Evolutionary conservation across 352 stramenopile species (phyloP).

Genomic region (Globisporangium splendens): DNA sequence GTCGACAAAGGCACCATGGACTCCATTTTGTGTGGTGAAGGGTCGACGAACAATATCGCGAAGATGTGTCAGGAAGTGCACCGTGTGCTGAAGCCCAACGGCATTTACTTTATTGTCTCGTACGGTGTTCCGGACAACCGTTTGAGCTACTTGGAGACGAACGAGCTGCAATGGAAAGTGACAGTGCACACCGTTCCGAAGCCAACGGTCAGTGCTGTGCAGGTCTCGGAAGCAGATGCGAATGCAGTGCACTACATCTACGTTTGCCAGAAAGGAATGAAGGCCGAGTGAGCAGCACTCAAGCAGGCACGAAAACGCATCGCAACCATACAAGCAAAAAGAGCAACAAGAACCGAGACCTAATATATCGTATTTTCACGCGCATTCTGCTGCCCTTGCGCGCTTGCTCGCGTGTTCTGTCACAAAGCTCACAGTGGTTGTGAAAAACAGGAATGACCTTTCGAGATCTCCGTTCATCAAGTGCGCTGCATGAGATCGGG

Average conservation of each 20-base stretch:
- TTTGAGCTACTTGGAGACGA: slow-evolving; percentile 95
- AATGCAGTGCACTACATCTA: slow-evolving; percentile 97
- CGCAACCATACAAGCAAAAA: too few relatives aligned
- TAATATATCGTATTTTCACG: slow-evolving; percentile 1
- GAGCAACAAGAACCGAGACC: background rate
- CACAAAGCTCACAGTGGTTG: background rate
- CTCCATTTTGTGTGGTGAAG: slow-evolving; percentile 94
- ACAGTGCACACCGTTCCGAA: slow-evolving; percentile 95
- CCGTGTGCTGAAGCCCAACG: slow-evolving; percentile 93
- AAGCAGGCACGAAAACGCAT: too few relatives aligned
- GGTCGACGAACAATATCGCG: slow-evolving; percentile 92
- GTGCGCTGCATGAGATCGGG: too few relatives aligned
- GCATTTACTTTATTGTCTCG: slow-evolving; percentile 93
- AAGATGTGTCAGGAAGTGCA: slow-evolving; percentile 95
- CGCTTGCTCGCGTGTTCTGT: too few relatives aligned
- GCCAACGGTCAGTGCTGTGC: slow-evolving; percentile 92
- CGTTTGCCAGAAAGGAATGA: slow-evolving; percentile 90
- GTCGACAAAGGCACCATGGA: slow-evolving; percentile 96
- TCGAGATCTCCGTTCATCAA: background rate
- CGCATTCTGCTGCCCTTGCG: background rate
- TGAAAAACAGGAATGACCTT: background rate
- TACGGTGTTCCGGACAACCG: slow-evolving; percentile 95
- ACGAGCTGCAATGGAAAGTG: slow-evolving; percentile 94
- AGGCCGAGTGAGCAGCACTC: slow-evolving; percentile 25
- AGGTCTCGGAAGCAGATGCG: slow-evolving; percentile 91